Evolutionary conservation across 2,329 filamentous ascomycete species (phyloP).

Genomic region (Talaromyces islandicus): DNA sequence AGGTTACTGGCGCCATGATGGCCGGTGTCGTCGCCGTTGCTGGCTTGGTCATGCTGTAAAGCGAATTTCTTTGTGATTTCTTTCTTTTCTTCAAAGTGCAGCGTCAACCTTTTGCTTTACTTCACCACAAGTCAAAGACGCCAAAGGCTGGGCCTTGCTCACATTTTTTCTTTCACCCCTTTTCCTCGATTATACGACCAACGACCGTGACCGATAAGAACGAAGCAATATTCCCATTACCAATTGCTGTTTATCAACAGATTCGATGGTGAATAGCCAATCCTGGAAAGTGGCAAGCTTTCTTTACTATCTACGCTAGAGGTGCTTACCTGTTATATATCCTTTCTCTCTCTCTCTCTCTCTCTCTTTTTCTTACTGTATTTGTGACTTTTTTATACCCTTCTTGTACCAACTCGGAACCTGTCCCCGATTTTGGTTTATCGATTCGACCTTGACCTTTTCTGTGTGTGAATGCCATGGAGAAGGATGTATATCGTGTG

Average conservation of each 20-base stretch:
- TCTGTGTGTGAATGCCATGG: not conserved
- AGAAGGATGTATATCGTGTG: not conserved
- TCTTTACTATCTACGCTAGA: not conserved
- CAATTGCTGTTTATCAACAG: not conserved
- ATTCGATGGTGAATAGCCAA: not conserved
- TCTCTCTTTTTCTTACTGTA: not conserved
- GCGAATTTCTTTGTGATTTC: no score
- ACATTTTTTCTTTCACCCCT: not conserved
- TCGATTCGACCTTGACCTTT: not conserved
- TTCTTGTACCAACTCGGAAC: not conserved
- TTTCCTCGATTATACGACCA: not conserved
- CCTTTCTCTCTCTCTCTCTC: not conserved
- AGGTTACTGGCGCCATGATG: conserved; percentile 19
- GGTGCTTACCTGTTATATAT: not conserved
- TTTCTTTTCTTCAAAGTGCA: no score
- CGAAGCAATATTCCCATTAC: not conserved
- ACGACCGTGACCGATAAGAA: not conserved
- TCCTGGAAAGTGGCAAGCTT: not conserved
- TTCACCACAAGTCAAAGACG: not conserved
- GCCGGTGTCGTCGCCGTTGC: conserved; percentile 26
- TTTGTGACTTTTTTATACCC: not conserved
- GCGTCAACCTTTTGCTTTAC: no score
- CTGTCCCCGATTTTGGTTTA: not conserved
- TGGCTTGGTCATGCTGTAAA: conserved; percentile 29
- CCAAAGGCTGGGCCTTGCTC: not conserved